Percentiles rank a stretch among this genome's conserved stretches.
These are phyloP conservation scores for Lactifluus hygrophoroides DNA, from an alignment of 768 basidiomycete species.

Conservation along the genomic window DNA sequence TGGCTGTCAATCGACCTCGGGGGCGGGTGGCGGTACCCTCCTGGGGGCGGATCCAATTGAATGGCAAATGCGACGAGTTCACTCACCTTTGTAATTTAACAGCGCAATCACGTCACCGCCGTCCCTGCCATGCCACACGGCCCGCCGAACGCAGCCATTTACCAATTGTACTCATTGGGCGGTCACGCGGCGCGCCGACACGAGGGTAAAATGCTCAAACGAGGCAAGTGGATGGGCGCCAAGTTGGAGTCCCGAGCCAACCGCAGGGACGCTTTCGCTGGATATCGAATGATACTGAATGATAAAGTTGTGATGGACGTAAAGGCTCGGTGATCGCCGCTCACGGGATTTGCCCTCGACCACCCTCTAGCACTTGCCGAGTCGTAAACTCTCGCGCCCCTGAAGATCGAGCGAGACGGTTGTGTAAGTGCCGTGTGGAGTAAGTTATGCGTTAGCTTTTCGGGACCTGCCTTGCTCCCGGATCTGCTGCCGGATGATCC, in stretches of 20 bases:
- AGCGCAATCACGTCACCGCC: not conserved
- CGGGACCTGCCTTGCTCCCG: no score
- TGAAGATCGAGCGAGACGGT: not conserved
- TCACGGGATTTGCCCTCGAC: not conserved
- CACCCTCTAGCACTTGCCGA: not conserved
- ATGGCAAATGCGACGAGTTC: not conserved
- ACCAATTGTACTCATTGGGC: not conserved
- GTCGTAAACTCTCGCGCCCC: not conserved
- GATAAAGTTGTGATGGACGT: slow-evolving; percentile 4
- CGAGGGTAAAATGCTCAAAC: not conserved
- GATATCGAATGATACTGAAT: not conserved
- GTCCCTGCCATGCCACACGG: not conserved
- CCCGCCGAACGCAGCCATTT: not conserved
- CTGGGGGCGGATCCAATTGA: not conserved
- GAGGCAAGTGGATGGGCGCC: not conserved
- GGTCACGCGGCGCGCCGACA: not conserved
- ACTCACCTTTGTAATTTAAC: not conserved
- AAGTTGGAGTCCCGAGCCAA: not conserved
- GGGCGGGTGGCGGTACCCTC: not conserved
- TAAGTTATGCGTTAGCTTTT: no score
- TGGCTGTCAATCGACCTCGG: not conserved
- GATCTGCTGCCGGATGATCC: no score
- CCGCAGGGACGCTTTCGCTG: not conserved
- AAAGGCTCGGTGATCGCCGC: not conserved
- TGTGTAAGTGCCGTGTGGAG: no score